phyloP scores from a whole-genome alignment of 163 green algal genomes.

The Scenedesmus sp. region DNA sequence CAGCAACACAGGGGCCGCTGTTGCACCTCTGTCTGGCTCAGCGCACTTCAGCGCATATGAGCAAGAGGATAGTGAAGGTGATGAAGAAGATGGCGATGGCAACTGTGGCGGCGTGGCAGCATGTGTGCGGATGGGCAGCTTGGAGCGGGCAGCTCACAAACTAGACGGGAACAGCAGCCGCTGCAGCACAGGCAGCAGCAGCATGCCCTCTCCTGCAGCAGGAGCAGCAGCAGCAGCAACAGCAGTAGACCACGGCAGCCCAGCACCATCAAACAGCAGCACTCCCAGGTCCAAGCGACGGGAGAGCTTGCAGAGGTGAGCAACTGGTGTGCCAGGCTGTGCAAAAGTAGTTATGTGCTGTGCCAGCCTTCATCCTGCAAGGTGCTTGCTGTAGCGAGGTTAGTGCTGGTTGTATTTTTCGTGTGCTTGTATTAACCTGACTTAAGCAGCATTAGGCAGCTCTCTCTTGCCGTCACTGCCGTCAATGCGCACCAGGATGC shows the following conservation, averaged over 20 bases:
- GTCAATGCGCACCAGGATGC: too few species aligned
- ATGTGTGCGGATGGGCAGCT: neutral
- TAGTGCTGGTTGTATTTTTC: too few species aligned
- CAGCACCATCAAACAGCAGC: neutral
- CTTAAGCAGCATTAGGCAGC: too few species aligned
- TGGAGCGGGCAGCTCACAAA: neutral
- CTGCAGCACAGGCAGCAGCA: neutral
- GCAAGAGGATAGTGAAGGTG: neutral
- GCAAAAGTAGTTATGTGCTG: neutral
- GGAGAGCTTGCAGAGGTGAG: slow-evolving; percentile 16
- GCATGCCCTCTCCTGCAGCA: neutral
- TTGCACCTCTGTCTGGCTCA: too few species aligned
- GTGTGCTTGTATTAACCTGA: too few species aligned
- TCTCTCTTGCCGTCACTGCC: too few species aligned
- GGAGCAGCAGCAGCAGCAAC: neutral
- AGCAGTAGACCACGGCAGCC: neutral
- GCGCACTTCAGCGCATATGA: neutral
- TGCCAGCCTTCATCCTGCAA: neutral
- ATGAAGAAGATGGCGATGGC: neutral
- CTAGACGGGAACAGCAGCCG: neutral
- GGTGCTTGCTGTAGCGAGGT: too few species aligned
- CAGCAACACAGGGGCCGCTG: neutral
- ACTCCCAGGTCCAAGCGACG: neutral
- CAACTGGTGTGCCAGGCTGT: neutral
- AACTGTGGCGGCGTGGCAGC: neutral